phyloP scores from a whole-genome alignment of 2,329 filamentous ascomycete genomes.

The Hypomyces rosellus region DNA sequence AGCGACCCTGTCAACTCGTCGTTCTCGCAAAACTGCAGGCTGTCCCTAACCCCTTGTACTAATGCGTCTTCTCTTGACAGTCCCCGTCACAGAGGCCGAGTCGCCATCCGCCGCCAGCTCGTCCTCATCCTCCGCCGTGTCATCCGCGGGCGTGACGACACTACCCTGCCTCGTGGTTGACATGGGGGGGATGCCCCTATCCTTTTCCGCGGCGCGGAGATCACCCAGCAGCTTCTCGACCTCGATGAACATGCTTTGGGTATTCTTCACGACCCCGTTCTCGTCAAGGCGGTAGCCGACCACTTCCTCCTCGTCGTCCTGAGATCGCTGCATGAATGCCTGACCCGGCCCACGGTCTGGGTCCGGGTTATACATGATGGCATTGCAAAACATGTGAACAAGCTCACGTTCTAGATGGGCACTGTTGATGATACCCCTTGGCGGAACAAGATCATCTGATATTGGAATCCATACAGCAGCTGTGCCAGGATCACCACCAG shows the following conservation, averaged over 20 bases:
- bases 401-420: slow-evolving; percentile 88
- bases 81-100: slow-evolving; percentile 22
- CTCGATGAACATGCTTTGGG: slow-evolving; percentile 81
- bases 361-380: slow-evolving; percentile 96
- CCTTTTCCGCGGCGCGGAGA: slow-evolving; percentile 67
- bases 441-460: slow-evolving; percentile 72
- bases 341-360: slow-evolving; percentile 63
- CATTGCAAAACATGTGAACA: slow-evolving; percentile 95
- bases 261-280: slow-evolving; percentile 81
- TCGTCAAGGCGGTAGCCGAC: slow-evolving; percentile 66
- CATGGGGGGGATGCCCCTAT: slow-evolving; percentile 33
- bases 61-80: slow-evolving; percentile 31
- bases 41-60: slow-evolving; percentile 27
- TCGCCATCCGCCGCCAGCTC: slow-evolving; percentile 39
- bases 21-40: slow-evolving; percentile 6
- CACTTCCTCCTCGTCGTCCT: slow-evolving; percentile 39
- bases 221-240: slow-evolving; percentile 73
- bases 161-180: slow-evolving; percentile 30
- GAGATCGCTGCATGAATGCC: slow-evolving; percentile 46
- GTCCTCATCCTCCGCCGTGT: slow-evolving; percentile 45
- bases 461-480: slow-evolving; percentile 59
- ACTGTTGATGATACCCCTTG: slow-evolving; percentile 86
- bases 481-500: slow-evolving; percentile 51
- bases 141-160: slow-evolving; percentile 37
- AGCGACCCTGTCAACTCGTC: not conserved